Base-by-base conservation (phyloP, 2,329 filamentous ascomycete genomes). In the Aureobasidium sp. region DNA sequence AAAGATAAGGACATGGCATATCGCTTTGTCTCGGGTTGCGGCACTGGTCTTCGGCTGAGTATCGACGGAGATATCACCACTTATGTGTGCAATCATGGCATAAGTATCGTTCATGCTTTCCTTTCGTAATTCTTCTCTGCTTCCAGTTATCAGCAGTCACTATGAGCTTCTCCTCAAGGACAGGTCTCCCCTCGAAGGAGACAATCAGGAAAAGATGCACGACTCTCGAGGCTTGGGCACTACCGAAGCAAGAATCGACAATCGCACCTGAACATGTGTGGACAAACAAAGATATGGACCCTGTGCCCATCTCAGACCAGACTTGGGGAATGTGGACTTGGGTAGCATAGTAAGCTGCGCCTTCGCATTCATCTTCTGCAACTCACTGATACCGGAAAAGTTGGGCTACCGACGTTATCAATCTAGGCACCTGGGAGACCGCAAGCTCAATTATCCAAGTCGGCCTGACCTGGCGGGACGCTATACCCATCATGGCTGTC, bases 401-500 rank as follows among this genome's bases (percentile, higher is more conserved):
- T 60, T 77, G 74, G 75, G 72, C 71, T 1, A 75, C 73, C 14
- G 74, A 77, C 64, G 72, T 72, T 2, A 72, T 76, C 56, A 76
- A 76, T 63, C 59, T 75, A 56, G 70, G 70, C 36, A 67, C 61
- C 51, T 70, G 69, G 69, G 65, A 69, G 59, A 66, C 79, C 9
- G 79, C 78, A 3, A 76, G 74, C 41, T 63, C 77, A 51, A 79
- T 82, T 62, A 71, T 81, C 12, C 74, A 78, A 12, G 75, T 81
- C 27, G 82, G 83, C 2, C 73, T 85, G 22, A 80, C 76, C 60
- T 85, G 81, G 62, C 75, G 77, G 52, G 83, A 86, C 68, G 80
- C 80, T 4, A 75, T 83, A 55, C 76, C 73, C 47, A 84, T 83
- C 62, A 78, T 81, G 52, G 78, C 77, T 9, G 68, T 80, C 9